Evolutionary conservation across 1,139 yeast genomes (phyloP).

Genomic region (Citeromyces siamensis): DNA sequence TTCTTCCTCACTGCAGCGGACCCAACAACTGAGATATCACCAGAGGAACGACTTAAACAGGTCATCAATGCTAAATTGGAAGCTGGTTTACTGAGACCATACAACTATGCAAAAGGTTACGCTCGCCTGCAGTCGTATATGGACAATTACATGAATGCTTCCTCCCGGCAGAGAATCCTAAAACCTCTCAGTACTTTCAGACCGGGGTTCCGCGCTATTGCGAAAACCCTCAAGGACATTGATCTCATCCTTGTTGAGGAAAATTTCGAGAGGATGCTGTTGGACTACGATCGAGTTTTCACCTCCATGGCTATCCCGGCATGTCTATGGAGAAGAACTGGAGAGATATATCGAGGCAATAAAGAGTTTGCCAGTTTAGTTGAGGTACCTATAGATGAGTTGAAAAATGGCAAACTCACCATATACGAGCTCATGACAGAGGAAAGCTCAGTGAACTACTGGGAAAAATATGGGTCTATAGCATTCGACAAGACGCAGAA

Average conservation of each 20-base stretch:
- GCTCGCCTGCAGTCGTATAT: conserved; percentile 82
- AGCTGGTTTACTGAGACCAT: conserved; percentile 89
- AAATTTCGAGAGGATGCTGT: conserved; percentile 83
- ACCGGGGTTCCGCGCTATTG: conserved; percentile 92
- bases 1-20: conserved; percentile 96
- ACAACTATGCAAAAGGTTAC: conserved; percentile 89
- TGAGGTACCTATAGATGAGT: conserved; percentile 84
- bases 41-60: conserved; percentile 87
- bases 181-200: conserved; percentile 80
- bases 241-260: conserved; percentile 91
- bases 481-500: conserved; percentile 95
- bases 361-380: conserved; percentile 94
- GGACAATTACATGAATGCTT: conserved; percentile 86
- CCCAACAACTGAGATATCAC: conserved; percentile 89
- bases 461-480: conserved; percentile 96
- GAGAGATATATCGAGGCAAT: conserved; percentile 91
- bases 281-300: conserved; percentile 91
- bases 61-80: conserved; percentile 94
- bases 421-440: conserved; percentile 93
- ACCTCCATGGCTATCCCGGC: conserved; percentile 98
- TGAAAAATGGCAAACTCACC: conserved; percentile 86
- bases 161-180: conserved; percentile 77
- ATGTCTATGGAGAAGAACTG: conserved; percentile 94
- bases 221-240: conserved; percentile 80
- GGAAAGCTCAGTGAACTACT: conserved; percentile 94